Evolutionary conservation across 371 early-diverging fungal genomes (phyloP), one percentile per base, ranked within the genome.

Genomic region (Rhizopus delemar): DNA sequence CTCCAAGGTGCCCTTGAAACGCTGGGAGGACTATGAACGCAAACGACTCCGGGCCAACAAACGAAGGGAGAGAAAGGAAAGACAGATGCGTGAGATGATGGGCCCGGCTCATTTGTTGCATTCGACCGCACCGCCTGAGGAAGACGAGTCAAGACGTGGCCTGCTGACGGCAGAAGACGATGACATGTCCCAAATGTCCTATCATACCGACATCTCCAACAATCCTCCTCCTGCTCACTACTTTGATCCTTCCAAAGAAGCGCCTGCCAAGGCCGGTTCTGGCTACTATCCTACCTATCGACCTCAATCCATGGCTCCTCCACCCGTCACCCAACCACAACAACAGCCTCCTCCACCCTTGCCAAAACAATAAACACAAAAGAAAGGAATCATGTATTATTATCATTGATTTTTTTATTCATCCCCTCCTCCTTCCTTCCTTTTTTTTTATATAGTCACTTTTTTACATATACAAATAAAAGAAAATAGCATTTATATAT

Each of bases 21-120:
- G 91, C n/a, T 93, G 93, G 93, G 90, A 91, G 60, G 92, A 93
- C 57, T 92, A 88, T 59, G 92, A 93, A 63, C 82, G 90, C 60
- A 83, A 85, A 41, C 86, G 91, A 35, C 65, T 85, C 4, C 79
- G 86, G 33, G 78, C 78, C 29, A 72, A 72, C 43, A 86, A 85
- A 62, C 78, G 88, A 51, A 72, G 80, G 22, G 86, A 88, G 38
- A 82, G 88, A 41, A 80, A 82, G 50, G 78, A 82, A 48, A 72
- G 66, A 48, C 75, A 78, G 31, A 65, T 75, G 22, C 76, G 73
- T 1, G 76, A 75, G 39, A 13, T 22, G 22, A 69, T 76, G 69
- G 71, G 73, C 7, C 73, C 73, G 50, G 59, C 61, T 15, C 72
- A 72, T 46, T 59, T 75, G 46, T 63, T 60, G 45, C 76, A 75